These are phyloP conservation scores for Oryza glaberrima DNA, from an alignment of 176 grass and related monocot genomes.

Conservation along the genomic window DNA sequence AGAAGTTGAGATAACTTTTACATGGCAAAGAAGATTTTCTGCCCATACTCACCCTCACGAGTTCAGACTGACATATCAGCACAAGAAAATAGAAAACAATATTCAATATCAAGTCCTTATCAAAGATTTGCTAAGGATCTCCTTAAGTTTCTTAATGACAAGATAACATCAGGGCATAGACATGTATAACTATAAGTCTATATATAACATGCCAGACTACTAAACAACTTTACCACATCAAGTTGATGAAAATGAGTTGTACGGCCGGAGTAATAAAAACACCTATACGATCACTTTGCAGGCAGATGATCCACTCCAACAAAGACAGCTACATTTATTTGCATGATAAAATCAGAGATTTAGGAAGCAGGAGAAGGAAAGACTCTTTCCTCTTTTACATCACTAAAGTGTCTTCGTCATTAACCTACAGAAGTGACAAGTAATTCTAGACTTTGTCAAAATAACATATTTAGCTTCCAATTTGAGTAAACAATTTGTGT, in stretches of 20 bases:
- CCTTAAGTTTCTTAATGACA: slow-evolving; percentile 47
- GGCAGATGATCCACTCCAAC: slow-evolving; percentile 45
- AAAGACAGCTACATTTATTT: slow-evolving; percentile 52
- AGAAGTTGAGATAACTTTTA: slow-evolving; percentile 21
- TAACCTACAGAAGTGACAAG: slow-evolving; percentile 28
- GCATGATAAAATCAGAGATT: slow-evolving; percentile 34
- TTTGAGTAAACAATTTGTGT: slow-evolving; percentile 34
- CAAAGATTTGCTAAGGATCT: slow-evolving; percentile 53
- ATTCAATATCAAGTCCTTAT: slow-evolving; percentile 58
- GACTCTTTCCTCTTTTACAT: slow-evolving; percentile 45
- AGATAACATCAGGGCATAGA: slow-evolving; percentile 44
- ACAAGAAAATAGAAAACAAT: slow-evolving; percentile 49
- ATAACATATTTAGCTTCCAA: slow-evolving; percentile 11
- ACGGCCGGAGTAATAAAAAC: slow-evolving; percentile 35
- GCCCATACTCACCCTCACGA: slow-evolving; percentile 29
- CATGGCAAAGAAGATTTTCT: slow-evolving; percentile 14
- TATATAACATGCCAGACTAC: slow-evolving; percentile 52
- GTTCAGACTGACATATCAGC: slow-evolving; percentile 40
- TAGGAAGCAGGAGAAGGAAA: slow-evolving; percentile 18
- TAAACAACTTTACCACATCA: slow-evolving; percentile 57
- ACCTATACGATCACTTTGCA: slow-evolving; percentile 34
- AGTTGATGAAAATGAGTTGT: slow-evolving; percentile 60
- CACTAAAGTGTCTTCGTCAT: slow-evolving; percentile 35
- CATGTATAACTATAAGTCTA: slow-evolving; percentile 50
- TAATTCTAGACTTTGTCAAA: slow-evolving; percentile 40